Evolutionary conservation across 2,329 filamentous ascomycete species (phyloP).

Genomic region (Grosmannia serpens): DNA sequence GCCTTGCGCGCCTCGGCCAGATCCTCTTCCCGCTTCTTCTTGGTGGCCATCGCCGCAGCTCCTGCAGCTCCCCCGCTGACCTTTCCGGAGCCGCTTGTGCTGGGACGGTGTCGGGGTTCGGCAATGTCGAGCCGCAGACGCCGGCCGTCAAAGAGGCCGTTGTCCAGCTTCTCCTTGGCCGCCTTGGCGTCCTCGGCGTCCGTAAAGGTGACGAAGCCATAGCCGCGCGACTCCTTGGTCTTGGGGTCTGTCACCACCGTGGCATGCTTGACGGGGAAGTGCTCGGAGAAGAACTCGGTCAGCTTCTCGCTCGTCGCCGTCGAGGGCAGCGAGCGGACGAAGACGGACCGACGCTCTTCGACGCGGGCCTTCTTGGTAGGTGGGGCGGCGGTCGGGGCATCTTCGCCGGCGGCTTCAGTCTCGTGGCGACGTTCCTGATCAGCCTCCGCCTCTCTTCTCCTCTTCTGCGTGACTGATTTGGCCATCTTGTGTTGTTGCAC

Average conservation of each 20-base stretch:
- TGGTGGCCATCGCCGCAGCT: slow-evolving; percentile 28
- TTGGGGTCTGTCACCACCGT: slow-evolving; percentile 78
- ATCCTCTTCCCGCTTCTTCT: slow-evolving; percentile 47
- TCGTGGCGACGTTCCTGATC: slow-evolving; percentile 16
- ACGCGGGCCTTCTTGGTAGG: slow-evolving; percentile 45
- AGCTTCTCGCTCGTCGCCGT: slow-evolving; percentile 70
- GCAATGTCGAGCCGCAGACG: slow-evolving; percentile 81
- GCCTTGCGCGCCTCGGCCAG: slow-evolving; percentile 48
- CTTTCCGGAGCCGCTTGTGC: slow-evolving; percentile 21
- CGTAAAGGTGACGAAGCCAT: slow-evolving; percentile 93
- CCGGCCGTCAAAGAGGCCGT: slow-evolving; percentile 63
- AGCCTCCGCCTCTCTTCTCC: slow-evolving; percentile 23
- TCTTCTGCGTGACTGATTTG: slow-evolving; percentile 20
- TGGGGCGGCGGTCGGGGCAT: slow-evolving; percentile 6
- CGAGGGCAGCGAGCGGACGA: slow-evolving; percentile 76
- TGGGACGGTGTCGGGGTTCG: slow-evolving; percentile 65
- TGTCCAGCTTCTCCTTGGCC: slow-evolving; percentile 72
- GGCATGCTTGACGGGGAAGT: slow-evolving; percentile 90
- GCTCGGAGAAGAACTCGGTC: slow-evolving; percentile 83
- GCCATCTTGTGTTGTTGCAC: slow-evolving; percentile 12
- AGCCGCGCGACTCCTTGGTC: slow-evolving; percentile 82
- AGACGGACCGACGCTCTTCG: slow-evolving; percentile 62
- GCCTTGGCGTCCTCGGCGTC: slow-evolving; percentile 81
- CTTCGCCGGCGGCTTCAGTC: background rate
- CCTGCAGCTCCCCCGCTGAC: background rate